A percentile compares a stretch with the other conserved stretches of the same genome.
Evolutionary conservation across 345 rosid genomes (phyloP).

Genomic region (Eucalyptus erythrocorys): DNA sequence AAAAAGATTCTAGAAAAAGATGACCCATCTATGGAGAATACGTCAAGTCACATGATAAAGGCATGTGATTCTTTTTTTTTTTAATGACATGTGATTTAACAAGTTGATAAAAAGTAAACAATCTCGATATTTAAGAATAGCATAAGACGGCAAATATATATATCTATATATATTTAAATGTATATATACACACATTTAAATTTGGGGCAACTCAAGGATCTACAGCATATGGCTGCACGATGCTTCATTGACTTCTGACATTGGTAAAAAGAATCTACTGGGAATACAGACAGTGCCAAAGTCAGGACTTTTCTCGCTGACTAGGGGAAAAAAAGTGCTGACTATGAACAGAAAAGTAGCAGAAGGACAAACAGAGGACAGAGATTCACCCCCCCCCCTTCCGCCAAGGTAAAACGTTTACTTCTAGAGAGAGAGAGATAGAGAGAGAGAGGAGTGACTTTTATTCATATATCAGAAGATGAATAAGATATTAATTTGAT

Average conservation of each 20-base stretch:
- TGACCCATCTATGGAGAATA: rapidly evolving
- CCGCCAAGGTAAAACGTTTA: not conserved
- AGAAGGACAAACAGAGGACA: not conserved
- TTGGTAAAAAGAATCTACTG: not conserved
- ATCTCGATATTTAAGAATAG: not conserved
- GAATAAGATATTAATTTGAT: not conserved
- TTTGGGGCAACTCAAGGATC: not conserved
- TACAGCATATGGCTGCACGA: not conserved
- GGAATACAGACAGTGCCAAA: not conserved
- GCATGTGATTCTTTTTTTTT: not conserved
- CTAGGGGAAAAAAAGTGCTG: not conserved
- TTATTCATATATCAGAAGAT: not conserved
- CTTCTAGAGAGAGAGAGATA: not conserved
- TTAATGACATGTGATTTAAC: not conserved
- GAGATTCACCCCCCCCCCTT: not conserved
- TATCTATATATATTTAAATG: too few species aligned
- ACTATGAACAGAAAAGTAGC: not conserved
- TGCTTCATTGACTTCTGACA: not conserved
- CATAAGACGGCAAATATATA: not conserved
- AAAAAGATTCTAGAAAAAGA: not conserved
- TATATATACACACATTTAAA: too few species aligned
- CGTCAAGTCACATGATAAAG: rapidly evolving
- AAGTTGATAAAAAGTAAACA: not conserved
- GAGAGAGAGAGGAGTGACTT: not conserved
- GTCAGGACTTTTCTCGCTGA: not conserved